Base-by-base conservation (phyloP, 2,329 filamentous ascomycete genomes). In the Chaetomiaceae sp. region DNA sequence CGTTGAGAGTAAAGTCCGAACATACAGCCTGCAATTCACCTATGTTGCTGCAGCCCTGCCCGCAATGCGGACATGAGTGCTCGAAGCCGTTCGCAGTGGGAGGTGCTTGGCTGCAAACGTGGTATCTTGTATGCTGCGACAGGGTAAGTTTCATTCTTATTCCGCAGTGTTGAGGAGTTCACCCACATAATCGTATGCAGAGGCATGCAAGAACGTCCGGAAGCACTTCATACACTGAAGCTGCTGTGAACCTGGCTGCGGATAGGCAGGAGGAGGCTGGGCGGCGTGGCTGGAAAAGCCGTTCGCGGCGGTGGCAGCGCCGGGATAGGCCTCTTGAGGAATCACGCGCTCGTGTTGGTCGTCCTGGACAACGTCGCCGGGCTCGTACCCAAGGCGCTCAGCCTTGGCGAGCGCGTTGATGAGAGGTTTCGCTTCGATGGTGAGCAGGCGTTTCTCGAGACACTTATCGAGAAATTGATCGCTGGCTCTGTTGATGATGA, bases 381-480 rank as follows among this genome's bases (percentile, higher is more conserved):
- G 63, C 40, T 78, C 71, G 45, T 80, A 81, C 2, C 78, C 78
- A 0, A 81, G 68, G 2, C 78, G 73, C 54, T 78, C 74, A 1
- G 76, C 75, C 29, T 71, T 66, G 2, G 76, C 76, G 17, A 81
- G 66, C 12, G 75, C 73, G 47, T 79, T 79, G 43, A 81, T 72
- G 3, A 81, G 67, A 12, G 71, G 68, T 20, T 74, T 69, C 1
- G 75, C 75, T 9, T 70, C 68, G 42, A 81, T 79, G 2, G 73
- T 76, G 37, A 68, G 66, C 3, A 81, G 64, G 0, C 77, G 72
- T 44, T 61, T 65, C 15, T 72, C 70, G n/a, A 81, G 57, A 3
- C 70, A 74, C 44, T 65, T 69, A 56, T 79, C 76, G 2, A 80
- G 65, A 44, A 81, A 78, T 1, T 52, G 47, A 26, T 72, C 61